phyloP scores from a whole-genome alignment of 257 asterid species.

The Parsonsia alboflavescens region DNA sequence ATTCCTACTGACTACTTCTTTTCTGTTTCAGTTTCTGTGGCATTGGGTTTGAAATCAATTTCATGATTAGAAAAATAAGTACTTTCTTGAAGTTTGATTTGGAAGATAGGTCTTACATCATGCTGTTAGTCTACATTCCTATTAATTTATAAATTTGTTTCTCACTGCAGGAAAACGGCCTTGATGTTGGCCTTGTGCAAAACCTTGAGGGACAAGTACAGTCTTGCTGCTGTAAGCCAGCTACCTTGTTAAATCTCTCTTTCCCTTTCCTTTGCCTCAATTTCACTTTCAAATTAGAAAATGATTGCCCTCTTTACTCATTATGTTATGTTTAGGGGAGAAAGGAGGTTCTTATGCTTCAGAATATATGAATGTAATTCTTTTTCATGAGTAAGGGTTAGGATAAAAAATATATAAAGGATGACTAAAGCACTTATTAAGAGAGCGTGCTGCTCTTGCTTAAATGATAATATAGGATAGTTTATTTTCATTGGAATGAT shows the following conservation, averaged over 20 bases:
- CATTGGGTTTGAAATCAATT: neutral
- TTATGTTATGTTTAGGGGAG: too few relatives aligned
- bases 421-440: neutral
- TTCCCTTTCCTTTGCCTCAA: too few relatives aligned
- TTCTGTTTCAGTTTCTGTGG: neutral
- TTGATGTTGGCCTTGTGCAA: slow-evolving; percentile 83
- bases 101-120: neutral
- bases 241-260: neutral
- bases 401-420: neutral
- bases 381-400: too few relatives aligned
- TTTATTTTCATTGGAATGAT: neutral
- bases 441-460: neutral
- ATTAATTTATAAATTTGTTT: neutral
- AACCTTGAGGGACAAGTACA: slow-evolving; percentile 70
- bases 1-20: neutral
- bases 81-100: neutral
- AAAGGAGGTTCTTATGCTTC: neutral
- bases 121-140: neutral
- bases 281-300: neutral
- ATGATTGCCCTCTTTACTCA: neutral
- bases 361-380: neutral
- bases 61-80: neutral
- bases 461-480: neutral
- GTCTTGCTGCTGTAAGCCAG: slow-evolving; percentile 86
- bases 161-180: slow-evolving; percentile 75